Percentiles rank a stretch among this genome's conserved stretches.
phyloP scores from a whole-genome alignment of 2,329 filamentous ascomycete genomes.

The Fonsecaea nubica region DNA sequence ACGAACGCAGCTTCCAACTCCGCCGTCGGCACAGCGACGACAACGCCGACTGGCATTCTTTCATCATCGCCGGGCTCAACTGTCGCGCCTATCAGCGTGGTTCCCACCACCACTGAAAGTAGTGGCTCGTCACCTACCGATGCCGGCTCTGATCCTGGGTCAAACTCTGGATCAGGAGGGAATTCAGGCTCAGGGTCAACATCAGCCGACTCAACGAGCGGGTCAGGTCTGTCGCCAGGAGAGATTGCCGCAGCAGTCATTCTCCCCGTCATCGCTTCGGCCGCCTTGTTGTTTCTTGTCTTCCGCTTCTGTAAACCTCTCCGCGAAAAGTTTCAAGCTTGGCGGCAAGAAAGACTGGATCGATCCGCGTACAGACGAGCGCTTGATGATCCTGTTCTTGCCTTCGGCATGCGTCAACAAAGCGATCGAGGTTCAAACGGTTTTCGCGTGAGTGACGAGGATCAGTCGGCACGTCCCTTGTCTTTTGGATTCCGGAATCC shows the following conservation, averaged over 20 bases:
- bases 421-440: conserved; percentile 6
- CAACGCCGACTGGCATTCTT: neutral
- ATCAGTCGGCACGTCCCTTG: conserved; percentile 27
- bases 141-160: conserved; percentile 9
- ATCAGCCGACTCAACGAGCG: conserved; percentile 10
- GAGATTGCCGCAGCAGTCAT: conserved; percentile 31
- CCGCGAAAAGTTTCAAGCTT: conserved; percentile 23
- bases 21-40: neutral
- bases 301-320: conserved; percentile 31
- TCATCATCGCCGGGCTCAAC: conserved; percentile 9
- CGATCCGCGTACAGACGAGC: conserved; percentile 32
- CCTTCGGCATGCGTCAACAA: conserved; percentile 24
- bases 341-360: conserved; percentile 29
- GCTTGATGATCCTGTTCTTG: conserved; percentile 33
- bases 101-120: conserved; percentile 24
- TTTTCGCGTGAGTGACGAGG: conserved; percentile 19
- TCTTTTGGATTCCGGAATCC: conserved; percentile 32
- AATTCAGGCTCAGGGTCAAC: conserved; percentile 14
- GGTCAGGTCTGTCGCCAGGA: conserved; percentile 29
- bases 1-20: conserved; percentile 1
- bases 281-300: conserved; percentile 28
- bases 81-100: conserved; percentile 1
- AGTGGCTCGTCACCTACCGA: conserved; percentile 18
- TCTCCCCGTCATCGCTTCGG: conserved; percentile 30
- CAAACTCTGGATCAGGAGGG: conserved; percentile 19